Base-by-base conservation (phyloP, 176 grass and related monocot genomes). In the Aechmea fasciata region DNA sequence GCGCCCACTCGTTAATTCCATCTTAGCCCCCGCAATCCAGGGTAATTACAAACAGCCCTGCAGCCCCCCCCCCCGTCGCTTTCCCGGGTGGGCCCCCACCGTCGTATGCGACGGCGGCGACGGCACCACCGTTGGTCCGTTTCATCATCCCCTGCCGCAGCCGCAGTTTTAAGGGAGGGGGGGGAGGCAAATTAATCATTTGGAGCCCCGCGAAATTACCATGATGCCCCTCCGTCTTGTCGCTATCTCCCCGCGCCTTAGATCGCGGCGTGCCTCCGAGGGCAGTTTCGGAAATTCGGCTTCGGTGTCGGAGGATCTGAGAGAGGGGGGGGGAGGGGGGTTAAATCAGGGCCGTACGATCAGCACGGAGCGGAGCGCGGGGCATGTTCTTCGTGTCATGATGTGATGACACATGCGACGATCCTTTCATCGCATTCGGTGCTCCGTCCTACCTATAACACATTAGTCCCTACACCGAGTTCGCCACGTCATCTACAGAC, bases 1-100 rank as follows among this genome's bases (percentile, higher is more conserved):
- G 78, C 7, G 0, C 51, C 75, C 70, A 78, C 70, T 70, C 78
- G 79, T 78, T n/a, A n/a, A n/a, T n/a, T 13, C 14, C 11, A 1
- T 9, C 53, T 1, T 57, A 9, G 53, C 53, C 53, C 9, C 13
- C 18, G 18, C 53, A 57, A 14, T 7, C 15, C 3, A 0, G 22
- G 22, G 22, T 0, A 23, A 23, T 23, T 23, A 23, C 22, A 23
- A 23, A 1, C 22, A 23, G 22, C 22, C 22, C n/a, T n/a, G n/a
- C n/a, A n/a, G n/a, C n/a, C n/a, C n/a, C 22, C 22, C 22, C 1
- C 1, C 22, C 22, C 22, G 1, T 23, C 22, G 20, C 11, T 7
- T 7, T 2, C 1, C 13, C n/a, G 9, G 17, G 17, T 19, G 55
- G 20, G 17, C 55, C 9, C 9, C 55, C 55, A 11, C 55, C 55